Percentiles rank a stretch among this genome's conserved stretches.
Conservation (phyloP, 75 land plant genomes). For the Sequoia sempervirens region DNA sequence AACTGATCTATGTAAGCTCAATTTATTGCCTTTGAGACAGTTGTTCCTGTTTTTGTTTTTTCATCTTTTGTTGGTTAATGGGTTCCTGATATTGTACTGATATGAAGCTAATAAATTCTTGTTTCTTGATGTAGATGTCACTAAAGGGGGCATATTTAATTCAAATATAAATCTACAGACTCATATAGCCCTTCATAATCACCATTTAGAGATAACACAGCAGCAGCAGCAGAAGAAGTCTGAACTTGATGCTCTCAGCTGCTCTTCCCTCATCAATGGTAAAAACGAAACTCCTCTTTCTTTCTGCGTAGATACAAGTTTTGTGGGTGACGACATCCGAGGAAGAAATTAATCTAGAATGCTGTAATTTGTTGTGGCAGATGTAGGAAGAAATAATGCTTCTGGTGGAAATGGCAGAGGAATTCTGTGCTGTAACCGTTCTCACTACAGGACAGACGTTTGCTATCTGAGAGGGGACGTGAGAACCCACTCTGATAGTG, state of each 20-base stretch:
- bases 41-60: no score
- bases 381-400: no score
- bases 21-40: background rate
- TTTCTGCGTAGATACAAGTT: background rate
- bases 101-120: no score
- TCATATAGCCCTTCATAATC: background rate
- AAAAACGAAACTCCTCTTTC: background rate
- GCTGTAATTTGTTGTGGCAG: background rate
- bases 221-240: background rate
- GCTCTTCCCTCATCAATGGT: background rate
- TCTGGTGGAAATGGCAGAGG: background rate
- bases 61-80: background rate
- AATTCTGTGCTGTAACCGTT: slow-evolving; percentile 56
- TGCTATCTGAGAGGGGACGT: slow-evolving; percentile 76
- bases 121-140: background rate
- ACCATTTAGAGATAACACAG: background rate
- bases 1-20: no score
- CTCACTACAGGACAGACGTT: slow-evolving; percentile 49
- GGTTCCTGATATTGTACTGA: background rate
- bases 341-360: background rate
- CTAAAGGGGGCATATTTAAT: background rate
- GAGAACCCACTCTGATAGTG: slow-evolving; percentile 34
- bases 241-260: background rate
- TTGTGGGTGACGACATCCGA: no score
- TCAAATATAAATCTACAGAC: background rate